These are phyloP conservation scores for Microbotryum lychnidis-dioicae DNA, from an alignment of 1,284 basidiomycete species.

Conservation along the genomic window DNA sequence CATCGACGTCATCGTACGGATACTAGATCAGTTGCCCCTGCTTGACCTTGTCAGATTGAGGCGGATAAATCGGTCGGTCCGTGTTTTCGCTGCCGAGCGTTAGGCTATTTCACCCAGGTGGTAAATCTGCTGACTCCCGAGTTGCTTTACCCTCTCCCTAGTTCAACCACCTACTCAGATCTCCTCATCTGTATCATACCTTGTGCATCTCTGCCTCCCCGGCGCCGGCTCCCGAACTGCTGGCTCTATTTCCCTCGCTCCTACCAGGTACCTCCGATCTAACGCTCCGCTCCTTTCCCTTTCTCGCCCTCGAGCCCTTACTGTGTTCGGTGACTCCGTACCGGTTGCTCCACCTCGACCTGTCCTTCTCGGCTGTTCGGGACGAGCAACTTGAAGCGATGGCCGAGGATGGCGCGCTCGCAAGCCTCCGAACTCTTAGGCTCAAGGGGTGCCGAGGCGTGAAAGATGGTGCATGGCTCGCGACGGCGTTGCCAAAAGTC, in stretches of 20 bases:
- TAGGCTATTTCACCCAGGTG: too few species aligned
- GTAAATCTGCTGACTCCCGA: too few species aligned
- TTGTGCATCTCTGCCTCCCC: neutral
- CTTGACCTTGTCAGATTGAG: neutral
- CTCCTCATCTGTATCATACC: neutral
- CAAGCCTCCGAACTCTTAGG: neutral
- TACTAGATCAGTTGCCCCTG: neutral
- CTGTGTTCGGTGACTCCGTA: neutral
- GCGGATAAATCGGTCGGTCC: neutral
- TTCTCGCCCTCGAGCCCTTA: neutral
- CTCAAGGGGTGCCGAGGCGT: slow-evolving; percentile 2
- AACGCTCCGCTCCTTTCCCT: neutral
- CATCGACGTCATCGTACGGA: neutral
- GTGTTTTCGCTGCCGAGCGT: neutral
- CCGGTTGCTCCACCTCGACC: neutral
- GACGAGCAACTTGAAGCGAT: neutral
- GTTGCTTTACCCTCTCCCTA: neutral
- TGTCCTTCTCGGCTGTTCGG: slow-evolving; percentile 2
- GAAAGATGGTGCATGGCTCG: neutral
- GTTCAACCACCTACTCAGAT: neutral
- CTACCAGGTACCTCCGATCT: neutral
- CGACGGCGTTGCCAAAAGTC: neutral
- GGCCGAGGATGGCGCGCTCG: neutral
- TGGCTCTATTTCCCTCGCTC: neutral
- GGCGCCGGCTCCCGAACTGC: neutral